These are phyloP conservation scores for Pleomassaria siparia DNA, from an alignment of 2,329 filamentous ascomycete genomes.

Conservation along the genomic window DNA sequence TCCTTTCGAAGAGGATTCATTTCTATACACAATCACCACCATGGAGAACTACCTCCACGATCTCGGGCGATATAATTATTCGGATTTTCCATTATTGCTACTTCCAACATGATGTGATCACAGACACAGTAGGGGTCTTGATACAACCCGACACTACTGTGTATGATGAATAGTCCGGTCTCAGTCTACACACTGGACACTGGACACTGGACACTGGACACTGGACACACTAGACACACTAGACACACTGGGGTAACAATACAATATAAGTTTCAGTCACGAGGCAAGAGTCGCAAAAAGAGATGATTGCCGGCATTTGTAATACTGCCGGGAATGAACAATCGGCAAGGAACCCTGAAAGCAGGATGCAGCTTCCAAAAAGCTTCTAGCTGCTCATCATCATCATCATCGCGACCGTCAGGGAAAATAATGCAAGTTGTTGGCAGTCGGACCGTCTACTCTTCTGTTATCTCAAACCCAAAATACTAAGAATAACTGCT, in stretches of 20 bases:
- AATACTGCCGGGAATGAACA: background rate
- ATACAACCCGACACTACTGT: background rate
- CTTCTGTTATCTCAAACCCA: too few species aligned
- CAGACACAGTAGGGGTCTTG: background rate
- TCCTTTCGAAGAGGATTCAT: background rate
- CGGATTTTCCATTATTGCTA: background rate
- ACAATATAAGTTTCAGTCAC: too few species aligned
- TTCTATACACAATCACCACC: background rate
- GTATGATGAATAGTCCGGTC: too few species aligned
- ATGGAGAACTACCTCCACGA: background rate
- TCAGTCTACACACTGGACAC: background rate
- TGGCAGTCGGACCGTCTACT: too few species aligned
- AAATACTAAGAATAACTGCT: too few species aligned
- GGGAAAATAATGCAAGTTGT: too few species aligned
- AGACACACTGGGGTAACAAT: too few species aligned
- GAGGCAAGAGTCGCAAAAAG: background rate
- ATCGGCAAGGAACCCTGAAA: background rate
- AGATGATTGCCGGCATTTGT: background rate
- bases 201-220: too few species aligned
- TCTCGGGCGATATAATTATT: background rate
- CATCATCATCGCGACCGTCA: too few species aligned
- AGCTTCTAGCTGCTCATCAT: background rate
- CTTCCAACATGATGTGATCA: too few species aligned
- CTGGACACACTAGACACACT: too few species aligned
- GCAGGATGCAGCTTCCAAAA: constrained; percentile 1